These are phyloP conservation scores for Pisolithus thermaeus DNA, from an alignment of 1,284 basidiomycete species.

Conservation along the genomic window DNA sequence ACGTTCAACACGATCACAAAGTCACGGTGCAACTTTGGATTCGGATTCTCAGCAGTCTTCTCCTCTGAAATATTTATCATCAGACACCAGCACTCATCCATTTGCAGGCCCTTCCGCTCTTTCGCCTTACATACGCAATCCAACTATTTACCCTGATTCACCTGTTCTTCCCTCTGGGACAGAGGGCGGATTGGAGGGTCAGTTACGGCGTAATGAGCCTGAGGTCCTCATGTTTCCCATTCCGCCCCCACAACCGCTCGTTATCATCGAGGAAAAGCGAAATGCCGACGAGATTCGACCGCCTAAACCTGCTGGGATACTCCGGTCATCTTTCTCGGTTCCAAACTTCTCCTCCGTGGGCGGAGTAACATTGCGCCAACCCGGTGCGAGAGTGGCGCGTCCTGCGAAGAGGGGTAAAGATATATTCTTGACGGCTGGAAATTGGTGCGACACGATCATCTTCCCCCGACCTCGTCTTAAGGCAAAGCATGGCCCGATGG, in stretches of 20 bases:
- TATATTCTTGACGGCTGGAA: slow-evolving; percentile 64
- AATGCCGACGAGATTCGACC: slow-evolving; percentile 1
- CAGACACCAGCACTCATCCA: slow-evolving; percentile 35
- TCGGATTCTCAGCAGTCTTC: slow-evolving; percentile 14
- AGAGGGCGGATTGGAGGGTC: slow-evolving; percentile 10
- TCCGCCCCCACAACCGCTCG: not conserved
- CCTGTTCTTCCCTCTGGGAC: slow-evolving; percentile 17
- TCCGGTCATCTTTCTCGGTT: slow-evolving; percentile 52
- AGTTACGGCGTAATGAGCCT: not conserved
- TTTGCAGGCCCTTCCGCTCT: slow-evolving; percentile 43
- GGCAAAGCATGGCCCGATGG: slow-evolving; percentile 23
- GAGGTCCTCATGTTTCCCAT: not conserved
- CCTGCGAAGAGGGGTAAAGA: slow-evolving; percentile 39
- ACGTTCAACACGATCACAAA: slow-evolving; percentile 7
- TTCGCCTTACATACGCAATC: slow-evolving; percentile 7
- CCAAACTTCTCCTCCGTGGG: slow-evolving; percentile 47
- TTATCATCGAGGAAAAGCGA: not conserved
- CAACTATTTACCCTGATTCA: slow-evolving; percentile 5
- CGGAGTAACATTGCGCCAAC: not conserved
- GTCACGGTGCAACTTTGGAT: slow-evolving; percentile 12
- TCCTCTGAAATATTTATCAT: slow-evolving; percentile 13
- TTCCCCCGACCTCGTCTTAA: slow-evolving; percentile 69
- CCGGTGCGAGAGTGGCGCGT: slow-evolving; percentile 9
- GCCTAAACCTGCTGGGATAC: slow-evolving; percentile 10
- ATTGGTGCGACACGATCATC: slow-evolving; percentile 73